A percentile compares a stretch with the other conserved stretches of the same genome.
Evolutionary conservation across 768 basidiomycete genomes (phyloP).

Genomic region (Amanita fuliginea): DNA sequence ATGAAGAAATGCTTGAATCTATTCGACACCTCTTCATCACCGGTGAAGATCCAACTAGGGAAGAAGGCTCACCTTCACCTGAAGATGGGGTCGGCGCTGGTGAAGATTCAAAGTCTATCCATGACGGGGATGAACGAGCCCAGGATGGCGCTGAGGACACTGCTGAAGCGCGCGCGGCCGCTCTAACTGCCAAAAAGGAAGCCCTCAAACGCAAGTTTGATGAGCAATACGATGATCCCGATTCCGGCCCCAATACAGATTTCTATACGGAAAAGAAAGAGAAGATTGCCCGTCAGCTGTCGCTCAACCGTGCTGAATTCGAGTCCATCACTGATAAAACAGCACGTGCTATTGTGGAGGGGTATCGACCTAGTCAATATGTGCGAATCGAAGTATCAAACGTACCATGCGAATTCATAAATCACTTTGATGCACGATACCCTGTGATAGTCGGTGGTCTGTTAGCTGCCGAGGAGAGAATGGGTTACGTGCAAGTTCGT

Average conservation of each 20-base stretch:
- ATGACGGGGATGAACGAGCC: conserved; percentile 21
- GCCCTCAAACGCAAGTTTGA: conserved; percentile 91
- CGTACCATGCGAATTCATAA: conserved; percentile 87
- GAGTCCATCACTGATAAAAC: conserved; percentile 59
- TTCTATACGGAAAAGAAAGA: conserved; percentile 92
- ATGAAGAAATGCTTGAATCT: conserved; percentile 76
- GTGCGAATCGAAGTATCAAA: conserved; percentile 80
- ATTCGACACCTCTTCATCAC: conserved; percentile 89
- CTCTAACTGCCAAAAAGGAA: conserved; percentile 81
- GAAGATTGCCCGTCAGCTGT: conserved; percentile 77
- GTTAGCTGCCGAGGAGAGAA: conserved; percentile 79
- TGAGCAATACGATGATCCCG: conserved; percentile 90
- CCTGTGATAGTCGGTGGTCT: conserved; percentile 92
- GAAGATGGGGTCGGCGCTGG: conserved; percentile 30
- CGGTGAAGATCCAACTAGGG: conserved; percentile 31
- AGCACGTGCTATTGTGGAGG: conserved; percentile 75
- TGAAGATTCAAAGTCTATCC: conserved; percentile 23
- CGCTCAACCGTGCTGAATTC: conserved; percentile 81
- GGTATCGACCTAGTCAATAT: conserved; percentile 83
- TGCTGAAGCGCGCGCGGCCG: conserved; percentile 30
- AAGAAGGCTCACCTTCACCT: conserved; percentile 28
- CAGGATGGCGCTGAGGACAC: conserved; percentile 13
- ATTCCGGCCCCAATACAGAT: conserved; percentile 55
- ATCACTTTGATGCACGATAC: conserved; percentile 85
- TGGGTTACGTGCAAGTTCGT: conserved; percentile 90